phyloP scores from a whole-genome alignment of 805 yeast genomes.

The Cyberlindnera saturnus region DNA sequence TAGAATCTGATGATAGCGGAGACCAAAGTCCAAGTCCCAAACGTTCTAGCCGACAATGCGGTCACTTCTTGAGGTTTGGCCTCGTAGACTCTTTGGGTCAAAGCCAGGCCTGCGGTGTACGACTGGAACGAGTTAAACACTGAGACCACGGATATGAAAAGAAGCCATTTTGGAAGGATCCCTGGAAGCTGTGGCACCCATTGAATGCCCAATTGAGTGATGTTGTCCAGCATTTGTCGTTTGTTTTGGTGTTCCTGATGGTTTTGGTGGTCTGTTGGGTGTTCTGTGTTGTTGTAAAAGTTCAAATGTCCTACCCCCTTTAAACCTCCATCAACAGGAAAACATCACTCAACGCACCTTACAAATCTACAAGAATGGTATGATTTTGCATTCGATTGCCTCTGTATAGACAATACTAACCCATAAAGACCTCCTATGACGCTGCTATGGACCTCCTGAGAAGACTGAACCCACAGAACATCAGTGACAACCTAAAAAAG shows the following conservation, averaged over 20 bases:
- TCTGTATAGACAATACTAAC: not conserved
- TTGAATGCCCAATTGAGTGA: slow-evolving; percentile 30
- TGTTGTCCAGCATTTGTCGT: slow-evolving; percentile 21
- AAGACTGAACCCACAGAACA: slow-evolving; percentile 63
- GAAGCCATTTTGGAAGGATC: slow-evolving; percentile 67
- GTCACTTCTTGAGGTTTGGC: slow-evolving; percentile 55
- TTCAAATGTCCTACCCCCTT: not conserved
- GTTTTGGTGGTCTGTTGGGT: not conserved
- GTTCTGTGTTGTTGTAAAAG: not conserved
- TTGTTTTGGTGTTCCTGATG: not conserved
- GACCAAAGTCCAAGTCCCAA: slow-evolving; percentile 96
- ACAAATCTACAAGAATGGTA: too few relatives aligned
- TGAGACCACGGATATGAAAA: slow-evolving; percentile 84
- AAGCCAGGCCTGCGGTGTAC: slow-evolving; percentile 63
- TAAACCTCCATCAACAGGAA: not conserved
- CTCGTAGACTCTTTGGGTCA: slow-evolving; percentile 78
- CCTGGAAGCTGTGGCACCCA: slow-evolving; percentile 43
- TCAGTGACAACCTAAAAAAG: slow-evolving; percentile 37
- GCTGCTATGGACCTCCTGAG: slow-evolving; percentile 75
- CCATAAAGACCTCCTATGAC: slow-evolving; percentile 39
- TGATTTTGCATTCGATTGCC: not conserved
- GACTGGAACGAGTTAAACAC: slow-evolving; percentile 86
- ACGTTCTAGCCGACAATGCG: slow-evolving; percentile 83
- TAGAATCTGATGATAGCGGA: slow-evolving; percentile 79
- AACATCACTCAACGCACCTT: not conserved